phyloP scores from a whole-genome alignment of 148 eudicot species.

The Vaccinium vitisidaea region DNA sequence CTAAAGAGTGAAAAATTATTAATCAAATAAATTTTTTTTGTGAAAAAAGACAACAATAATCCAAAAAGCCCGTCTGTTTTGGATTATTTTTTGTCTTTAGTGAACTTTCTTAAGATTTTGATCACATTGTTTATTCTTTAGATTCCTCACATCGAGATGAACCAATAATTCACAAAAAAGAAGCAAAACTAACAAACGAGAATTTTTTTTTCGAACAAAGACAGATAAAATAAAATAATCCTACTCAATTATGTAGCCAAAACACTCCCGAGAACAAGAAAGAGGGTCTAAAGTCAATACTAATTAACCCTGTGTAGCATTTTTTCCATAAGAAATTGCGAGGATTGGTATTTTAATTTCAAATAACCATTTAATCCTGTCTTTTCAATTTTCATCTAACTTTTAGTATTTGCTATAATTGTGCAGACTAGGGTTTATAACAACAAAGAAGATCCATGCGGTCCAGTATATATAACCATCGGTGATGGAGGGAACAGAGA shows the following conservation, averaged over 20 bases:
- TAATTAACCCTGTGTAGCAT: neutral
- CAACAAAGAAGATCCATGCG: constrained; percentile 61
- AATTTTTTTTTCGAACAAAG: too few species aligned
- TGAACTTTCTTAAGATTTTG: neutral
- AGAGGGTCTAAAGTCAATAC: neutral
- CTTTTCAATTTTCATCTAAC: neutral
- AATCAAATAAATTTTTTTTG: neutral
- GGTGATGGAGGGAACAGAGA: constrained; percentile 94
- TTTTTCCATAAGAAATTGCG: neutral
- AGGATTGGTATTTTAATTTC: neutral
- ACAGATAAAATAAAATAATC: too few species aligned
- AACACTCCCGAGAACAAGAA: neutral
- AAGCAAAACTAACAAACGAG: too few species aligned
- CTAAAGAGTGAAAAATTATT: too few species aligned
- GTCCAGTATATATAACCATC: constrained; percentile 74
- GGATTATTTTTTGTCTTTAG: too few species aligned
- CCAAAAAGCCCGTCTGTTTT: neutral
- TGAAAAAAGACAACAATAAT: neutral
- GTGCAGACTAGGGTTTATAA: constrained; percentile 36
- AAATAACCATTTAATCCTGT: neutral
- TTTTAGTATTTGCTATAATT: neutral
- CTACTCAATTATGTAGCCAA: too few species aligned
- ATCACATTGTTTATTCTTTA: neutral
- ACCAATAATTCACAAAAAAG: too few species aligned
- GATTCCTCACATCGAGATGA: too few species aligned